Conservation (phyloP, 2,329 filamentous ascomycete species). For the Microsporum canis region DNA sequence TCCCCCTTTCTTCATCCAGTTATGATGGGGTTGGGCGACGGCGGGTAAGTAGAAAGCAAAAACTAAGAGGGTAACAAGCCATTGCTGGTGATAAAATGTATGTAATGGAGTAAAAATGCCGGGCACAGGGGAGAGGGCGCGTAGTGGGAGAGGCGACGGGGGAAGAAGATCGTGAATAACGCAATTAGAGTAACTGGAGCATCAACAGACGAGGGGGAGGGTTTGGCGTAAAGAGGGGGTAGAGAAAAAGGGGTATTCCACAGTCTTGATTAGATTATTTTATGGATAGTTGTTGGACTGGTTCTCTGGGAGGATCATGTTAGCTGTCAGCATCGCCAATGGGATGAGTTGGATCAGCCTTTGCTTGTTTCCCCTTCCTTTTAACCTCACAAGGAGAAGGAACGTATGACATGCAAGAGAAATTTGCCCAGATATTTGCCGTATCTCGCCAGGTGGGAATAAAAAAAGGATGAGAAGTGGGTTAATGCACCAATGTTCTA, state of each 20-base stretch:
- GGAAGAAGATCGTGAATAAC: background rate
- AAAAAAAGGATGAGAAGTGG: background rate
- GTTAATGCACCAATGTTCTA: background rate
- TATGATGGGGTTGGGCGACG: background rate
- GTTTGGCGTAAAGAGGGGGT: background rate
- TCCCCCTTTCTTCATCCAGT: background rate
- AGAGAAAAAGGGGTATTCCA: background rate
- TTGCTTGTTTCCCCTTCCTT: background rate
- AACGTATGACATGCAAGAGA: background rate
- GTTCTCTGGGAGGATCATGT: constrained; percentile 21
- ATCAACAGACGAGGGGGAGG: background rate
- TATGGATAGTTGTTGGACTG: constrained; percentile 22
- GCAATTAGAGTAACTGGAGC: background rate
- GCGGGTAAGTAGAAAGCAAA: background rate
- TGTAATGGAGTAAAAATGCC: background rate
- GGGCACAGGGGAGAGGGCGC: background rate
- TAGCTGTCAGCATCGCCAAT: constrained; percentile 20
- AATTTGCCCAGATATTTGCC: background rate
- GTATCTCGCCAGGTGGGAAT: background rate
- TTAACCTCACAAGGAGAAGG: background rate
- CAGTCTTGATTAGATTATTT: constrained; percentile 4
- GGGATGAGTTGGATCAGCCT: background rate
- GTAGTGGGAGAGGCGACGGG: background rate
- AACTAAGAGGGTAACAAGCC: background rate
- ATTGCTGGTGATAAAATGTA: background rate